Evolutionary conservation across 192 early-diverging fungal species (phyloP).

Genomic region (Mycoemilia scoparia): DNA sequence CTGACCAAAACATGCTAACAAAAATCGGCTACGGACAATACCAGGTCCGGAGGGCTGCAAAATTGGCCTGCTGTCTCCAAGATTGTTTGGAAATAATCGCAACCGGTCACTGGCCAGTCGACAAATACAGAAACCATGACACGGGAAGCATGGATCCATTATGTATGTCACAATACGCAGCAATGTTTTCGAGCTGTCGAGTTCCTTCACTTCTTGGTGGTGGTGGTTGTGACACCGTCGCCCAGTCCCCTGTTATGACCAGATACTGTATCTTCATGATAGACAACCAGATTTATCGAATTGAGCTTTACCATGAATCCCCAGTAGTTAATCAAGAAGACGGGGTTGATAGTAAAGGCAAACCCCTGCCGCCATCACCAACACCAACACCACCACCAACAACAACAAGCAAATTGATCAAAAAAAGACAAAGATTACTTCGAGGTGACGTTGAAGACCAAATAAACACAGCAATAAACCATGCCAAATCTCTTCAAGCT

Average conservation of each 20-base stretch:
- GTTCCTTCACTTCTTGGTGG: conserved; percentile 58
- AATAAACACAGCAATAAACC: too few relatives aligned
- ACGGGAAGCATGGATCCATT: conserved; percentile 43
- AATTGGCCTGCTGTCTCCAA: conserved; percentile 38
- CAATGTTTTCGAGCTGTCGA: conserved; percentile 59
- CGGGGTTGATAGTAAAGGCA: conserved; percentile 51
- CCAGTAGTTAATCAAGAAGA: conserved; percentile 33
- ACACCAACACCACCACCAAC: conserved; percentile 5
- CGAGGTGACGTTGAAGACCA: too few relatives aligned
- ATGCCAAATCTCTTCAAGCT: too few relatives aligned
- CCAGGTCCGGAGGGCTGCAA: conserved; percentile 68
- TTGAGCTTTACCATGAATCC: conserved; percentile 41
- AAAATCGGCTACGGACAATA: conserved; percentile 46
- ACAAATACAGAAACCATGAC: conserved; percentile 46
- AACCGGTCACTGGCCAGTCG: conserved; percentile 35
- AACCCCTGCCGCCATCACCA: conserved; percentile 36
- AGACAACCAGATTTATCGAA: conserved; percentile 60
- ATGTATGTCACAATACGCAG: conserved; percentile 75
- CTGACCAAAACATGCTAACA: too few relatives aligned
- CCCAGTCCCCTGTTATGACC: conserved; percentile 35
- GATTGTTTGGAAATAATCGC: conserved; percentile 60
- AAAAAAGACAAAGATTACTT: too few relatives aligned
- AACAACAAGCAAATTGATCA: too few relatives aligned
- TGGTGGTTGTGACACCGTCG: conserved; percentile 55
- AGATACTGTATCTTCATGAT: conserved; percentile 45